Evolutionary conservation across 495 filamentous ascomycete species (phyloP).

Genomic region (Xylaria telfairii): DNA sequence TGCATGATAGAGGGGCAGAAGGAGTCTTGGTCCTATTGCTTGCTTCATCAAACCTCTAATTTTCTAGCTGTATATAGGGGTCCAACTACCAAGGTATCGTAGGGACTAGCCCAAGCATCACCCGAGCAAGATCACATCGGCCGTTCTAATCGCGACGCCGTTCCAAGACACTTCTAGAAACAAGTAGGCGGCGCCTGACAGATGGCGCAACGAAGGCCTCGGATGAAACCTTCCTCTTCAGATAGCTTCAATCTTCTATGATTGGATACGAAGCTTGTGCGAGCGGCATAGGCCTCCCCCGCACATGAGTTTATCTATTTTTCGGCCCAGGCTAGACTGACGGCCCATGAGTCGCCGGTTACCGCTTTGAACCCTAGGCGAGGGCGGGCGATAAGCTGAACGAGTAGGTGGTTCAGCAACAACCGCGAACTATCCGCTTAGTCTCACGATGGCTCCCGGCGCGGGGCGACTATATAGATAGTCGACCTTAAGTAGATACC

Average conservation of each 20-base stretch:
- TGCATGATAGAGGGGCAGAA: background rate
- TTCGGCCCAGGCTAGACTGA: too few species aligned
- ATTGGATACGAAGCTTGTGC: background rate
- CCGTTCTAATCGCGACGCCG: background rate
- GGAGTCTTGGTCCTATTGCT: background rate
- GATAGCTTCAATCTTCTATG: background rate
- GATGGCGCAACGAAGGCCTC: background rate
- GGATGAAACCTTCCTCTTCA: slow-evolving; percentile 1
- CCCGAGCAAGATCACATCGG: background rate
- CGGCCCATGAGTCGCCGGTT: background rate
- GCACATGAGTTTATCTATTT: background rate
- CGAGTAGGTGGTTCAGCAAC: background rate
- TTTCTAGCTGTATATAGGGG: background rate
- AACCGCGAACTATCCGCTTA: too few species aligned
- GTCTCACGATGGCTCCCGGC: too few species aligned
- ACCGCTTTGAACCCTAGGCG: background rate
- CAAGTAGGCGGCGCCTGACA: background rate
- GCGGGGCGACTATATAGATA: too few species aligned
- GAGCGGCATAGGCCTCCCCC: background rate
- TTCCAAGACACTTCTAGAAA: background rate
- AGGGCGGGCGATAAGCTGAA: background rate
- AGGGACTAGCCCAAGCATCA: background rate
- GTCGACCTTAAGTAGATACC: too few species aligned
- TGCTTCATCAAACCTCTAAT: background rate
- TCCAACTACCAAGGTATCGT: too few species aligned